phyloP scores from a whole-genome alignment of 305 asterid species.

The Fraxinus paxiana region DNA sequence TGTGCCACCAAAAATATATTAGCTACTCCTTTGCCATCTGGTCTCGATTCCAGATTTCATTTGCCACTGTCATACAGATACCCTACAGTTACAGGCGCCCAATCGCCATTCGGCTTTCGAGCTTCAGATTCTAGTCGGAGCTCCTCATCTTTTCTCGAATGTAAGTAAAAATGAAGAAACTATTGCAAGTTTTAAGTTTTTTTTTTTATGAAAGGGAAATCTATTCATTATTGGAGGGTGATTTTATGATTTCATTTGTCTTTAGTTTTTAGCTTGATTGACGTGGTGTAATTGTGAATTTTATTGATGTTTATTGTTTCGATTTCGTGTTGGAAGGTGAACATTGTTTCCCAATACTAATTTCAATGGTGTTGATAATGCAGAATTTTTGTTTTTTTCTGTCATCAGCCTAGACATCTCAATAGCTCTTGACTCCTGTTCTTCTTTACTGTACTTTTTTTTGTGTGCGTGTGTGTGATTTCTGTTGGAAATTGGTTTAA shows the following conservation, averaged over 20 bases:
- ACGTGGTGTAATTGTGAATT: background rate
- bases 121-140: background rate
- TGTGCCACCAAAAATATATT: background rate
- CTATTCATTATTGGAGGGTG: background rate
- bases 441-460: background rate
- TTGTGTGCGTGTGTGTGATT: too few species aligned
- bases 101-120: background rate
- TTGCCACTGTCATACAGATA: background rate
- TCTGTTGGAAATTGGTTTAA: too few species aligned
- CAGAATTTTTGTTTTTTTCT: background rate
- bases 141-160: background rate
- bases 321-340: background rate
- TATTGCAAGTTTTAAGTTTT: background rate
- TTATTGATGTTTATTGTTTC: background rate
- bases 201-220: background rate
- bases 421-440: background rate
- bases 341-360: background rate
- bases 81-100: background rate
- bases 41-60: background rate
- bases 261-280: background rate
- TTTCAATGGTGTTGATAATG: background rate
- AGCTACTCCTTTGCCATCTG: background rate
- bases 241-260: background rate
- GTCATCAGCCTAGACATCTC: background rate
- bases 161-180: background rate